phyloP scores from a whole-genome alignment of 2,329 filamentous ascomycete genomes.

The Bimuria novae-zelandiae region DNA sequence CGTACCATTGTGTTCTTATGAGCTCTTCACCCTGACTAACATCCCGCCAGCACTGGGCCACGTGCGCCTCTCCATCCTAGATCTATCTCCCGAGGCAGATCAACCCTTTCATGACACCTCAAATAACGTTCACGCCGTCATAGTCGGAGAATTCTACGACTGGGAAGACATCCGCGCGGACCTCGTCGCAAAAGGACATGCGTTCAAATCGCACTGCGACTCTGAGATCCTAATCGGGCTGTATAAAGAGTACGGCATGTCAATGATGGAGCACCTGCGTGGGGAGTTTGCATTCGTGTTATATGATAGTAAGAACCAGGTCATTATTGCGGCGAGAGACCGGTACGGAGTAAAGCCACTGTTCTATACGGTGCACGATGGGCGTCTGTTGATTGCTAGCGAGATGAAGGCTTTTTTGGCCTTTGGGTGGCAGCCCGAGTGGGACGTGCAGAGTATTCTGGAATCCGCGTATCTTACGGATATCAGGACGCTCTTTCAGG shows the following conservation, averaged over 20 bases:
- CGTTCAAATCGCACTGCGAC: constrained; percentile 55
- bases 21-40: constrained; percentile 10
- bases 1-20: background rate
- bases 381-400: constrained; percentile 45
- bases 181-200: constrained; percentile 44
- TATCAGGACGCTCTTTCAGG: constrained; percentile 56
- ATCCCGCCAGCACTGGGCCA: constrained; percentile 28
- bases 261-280: constrained; percentile 53
- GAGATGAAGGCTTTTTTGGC: constrained; percentile 61
- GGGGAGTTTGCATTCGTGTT: constrained; percentile 62
- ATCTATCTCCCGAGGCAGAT: constrained; percentile 25
- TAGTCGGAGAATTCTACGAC: constrained; percentile 66
- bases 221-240: constrained; percentile 60
- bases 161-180: constrained; percentile 51
- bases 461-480: constrained; percentile 53
- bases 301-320: constrained; percentile 50
- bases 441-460: constrained; percentile 56
- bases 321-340: constrained; percentile 57
- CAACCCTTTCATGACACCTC: constrained; percentile 31
- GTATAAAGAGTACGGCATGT: constrained; percentile 51
- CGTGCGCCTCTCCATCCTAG: constrained; percentile 32
- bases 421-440: constrained; percentile 58
- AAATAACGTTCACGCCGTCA: constrained; percentile 56
- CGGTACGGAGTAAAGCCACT: constrained; percentile 63
- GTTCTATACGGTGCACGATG: constrained; percentile 53